These are phyloP conservation scores for Saitozyma podzolica DNA, from an alignment of 768 basidiomycete genomes.

Conservation along the genomic window DNA sequence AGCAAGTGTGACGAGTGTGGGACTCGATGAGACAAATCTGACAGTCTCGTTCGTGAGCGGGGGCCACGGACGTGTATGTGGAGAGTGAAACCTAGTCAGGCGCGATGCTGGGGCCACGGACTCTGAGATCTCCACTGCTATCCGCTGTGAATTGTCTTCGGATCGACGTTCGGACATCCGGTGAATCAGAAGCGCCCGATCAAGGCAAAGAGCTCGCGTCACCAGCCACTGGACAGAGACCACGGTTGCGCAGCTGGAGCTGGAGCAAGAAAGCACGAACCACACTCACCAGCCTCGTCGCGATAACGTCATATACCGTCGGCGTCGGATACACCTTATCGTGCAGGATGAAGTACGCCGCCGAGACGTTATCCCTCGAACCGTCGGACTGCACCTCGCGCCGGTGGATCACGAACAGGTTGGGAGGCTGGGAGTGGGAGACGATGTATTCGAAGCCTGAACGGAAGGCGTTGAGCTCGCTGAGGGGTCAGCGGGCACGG, in stretches of 20 bases:
- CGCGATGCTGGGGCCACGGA: background rate
- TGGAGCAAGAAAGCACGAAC: background rate
- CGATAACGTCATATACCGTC: conserved; percentile 35
- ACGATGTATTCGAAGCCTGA: conserved; percentile 45
- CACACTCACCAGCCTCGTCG: conserved; percentile 32
- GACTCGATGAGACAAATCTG: too few relatives aligned
- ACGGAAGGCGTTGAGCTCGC: conserved; percentile 35
- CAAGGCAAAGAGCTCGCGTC: too few relatives aligned
- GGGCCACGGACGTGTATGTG: too few relatives aligned
- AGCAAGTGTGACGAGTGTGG: too few relatives aligned
- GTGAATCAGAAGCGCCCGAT: too few relatives aligned
- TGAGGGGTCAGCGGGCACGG: conserved; percentile 9
- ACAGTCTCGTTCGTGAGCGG: too few relatives aligned
- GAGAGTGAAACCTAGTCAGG: too few relatives aligned
- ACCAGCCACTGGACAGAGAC: too few relatives aligned
- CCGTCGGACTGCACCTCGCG: conserved; percentile 15
- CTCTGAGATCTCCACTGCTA: background rate
- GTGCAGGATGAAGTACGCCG: conserved; percentile 35
- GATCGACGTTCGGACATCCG: too few relatives aligned
- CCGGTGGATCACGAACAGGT: background rate
- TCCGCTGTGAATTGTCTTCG: too few relatives aligned
- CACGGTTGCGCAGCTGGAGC: too few relatives aligned
- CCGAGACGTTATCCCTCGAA: conserved; percentile 21
- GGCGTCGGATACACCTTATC: conserved; percentile 44
- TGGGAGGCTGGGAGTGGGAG: conserved; percentile 21